Evolutionary conservation across 2,329 filamentous ascomycete genomes (phyloP).

Genomic region (Tricladium varicosporioides): DNA sequence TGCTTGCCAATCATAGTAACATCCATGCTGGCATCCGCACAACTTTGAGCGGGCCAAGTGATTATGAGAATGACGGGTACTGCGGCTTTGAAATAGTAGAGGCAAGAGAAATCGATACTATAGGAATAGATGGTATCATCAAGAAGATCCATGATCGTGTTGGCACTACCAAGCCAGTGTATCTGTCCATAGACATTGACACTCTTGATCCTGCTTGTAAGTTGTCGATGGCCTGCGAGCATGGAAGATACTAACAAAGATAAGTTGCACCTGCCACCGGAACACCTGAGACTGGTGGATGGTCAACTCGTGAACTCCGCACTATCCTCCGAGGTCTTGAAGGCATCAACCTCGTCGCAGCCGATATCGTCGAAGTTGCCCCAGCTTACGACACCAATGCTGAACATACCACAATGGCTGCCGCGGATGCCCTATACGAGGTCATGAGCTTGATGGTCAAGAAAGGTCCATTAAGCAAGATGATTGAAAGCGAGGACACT

Average conservation of each 20-base stretch:
- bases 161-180: constrained; percentile 72
- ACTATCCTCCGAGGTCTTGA: constrained; percentile 70
- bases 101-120: constrained; percentile 67
- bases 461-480: constrained; percentile 64
- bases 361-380: constrained; percentile 73
- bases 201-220: constrained; percentile 78
- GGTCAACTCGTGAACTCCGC: constrained; percentile 70
- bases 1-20: constrained; percentile 78
- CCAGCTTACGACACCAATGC: constrained; percentile 72
- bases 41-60: constrained; percentile 72
- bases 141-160: constrained; percentile 74
- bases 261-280: constrained; percentile 69
- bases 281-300: constrained; percentile 74
- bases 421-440: constrained; percentile 70
- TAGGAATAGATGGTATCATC: constrained; percentile 72
- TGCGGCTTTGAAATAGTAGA: constrained; percentile 82
- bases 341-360: constrained; percentile 65
- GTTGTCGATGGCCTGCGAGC: constrained; percentile 21
- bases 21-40: constrained; percentile 87
- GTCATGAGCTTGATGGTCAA: constrained; percentile 83
- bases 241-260: constrained; percentile 12
- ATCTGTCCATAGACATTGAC: constrained; percentile 84
- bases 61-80: constrained; percentile 84
- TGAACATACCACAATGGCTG: constrained; percentile 71
- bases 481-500: constrained; percentile 31